Conservation (phyloP, 768 basidiomycete genomes). For the Russula compacta region DNA sequence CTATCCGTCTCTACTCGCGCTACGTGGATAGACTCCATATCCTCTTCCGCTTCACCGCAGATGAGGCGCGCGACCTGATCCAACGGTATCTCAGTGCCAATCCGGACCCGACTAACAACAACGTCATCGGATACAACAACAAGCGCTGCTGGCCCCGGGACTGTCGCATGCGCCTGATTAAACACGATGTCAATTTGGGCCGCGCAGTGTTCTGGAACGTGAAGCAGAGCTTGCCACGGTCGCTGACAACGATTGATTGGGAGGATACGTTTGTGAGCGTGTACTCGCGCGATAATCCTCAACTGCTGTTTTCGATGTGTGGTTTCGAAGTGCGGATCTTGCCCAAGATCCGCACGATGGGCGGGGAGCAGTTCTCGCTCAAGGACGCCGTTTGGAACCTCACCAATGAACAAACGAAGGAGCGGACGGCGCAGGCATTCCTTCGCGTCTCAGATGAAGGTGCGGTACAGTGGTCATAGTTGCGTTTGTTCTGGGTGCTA, state of each 20-base stretch:
- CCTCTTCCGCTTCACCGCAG: conserved; percentile 94
- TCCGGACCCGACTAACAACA: conserved; percentile 98
- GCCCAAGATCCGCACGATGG: conserved; percentile 91
- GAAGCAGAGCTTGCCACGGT: conserved; percentile 91
- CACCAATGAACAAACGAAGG: conserved; percentile 95
- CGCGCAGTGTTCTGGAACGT: conserved; percentile 99
- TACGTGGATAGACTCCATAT: conserved; percentile 95
- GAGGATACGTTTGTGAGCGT: conserved; percentile 97
- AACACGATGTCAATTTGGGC: conserved; percentile 98
- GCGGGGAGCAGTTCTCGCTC: conserved; percentile 93
- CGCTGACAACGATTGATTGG: conserved; percentile 98
- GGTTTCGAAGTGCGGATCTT: conserved; percentile 98
- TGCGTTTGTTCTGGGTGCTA: conserved; percentile 3
- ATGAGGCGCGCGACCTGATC: conserved; percentile 94
- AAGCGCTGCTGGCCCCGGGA: conserved; percentile 99
- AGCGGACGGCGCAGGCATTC: conserved; percentile 96
- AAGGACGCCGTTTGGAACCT: conserved; percentile 96
- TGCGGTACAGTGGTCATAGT: conserved; percentile 21
- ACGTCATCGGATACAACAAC: conserved; percentile 98
- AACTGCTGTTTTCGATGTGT: conserved; percentile 95
- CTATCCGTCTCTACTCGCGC: conserved; percentile 95
- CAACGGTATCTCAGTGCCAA: conserved; percentile 96
- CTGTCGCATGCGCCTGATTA: conserved; percentile 97
- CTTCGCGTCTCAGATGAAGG: conserved; percentile 95
- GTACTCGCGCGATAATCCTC: conserved; percentile 96